Evolutionary conservation across 129 eudicot genomes (phyloP).

Genomic region (Flaveria bidentis): DNA sequence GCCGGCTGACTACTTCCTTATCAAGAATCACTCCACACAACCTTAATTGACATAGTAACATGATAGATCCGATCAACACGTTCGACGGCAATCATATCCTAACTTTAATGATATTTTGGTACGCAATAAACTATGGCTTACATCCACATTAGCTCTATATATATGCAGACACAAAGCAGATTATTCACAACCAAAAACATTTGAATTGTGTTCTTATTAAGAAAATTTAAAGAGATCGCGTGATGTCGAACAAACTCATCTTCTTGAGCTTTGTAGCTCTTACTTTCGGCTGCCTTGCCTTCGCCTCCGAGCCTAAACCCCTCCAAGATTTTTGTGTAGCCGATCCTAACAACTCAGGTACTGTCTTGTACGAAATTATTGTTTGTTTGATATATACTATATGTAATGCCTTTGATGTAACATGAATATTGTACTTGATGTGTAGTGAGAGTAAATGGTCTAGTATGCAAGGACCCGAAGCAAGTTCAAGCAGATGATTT

Average conservation of each 20-base stretch:
- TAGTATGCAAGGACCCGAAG: slow-evolving; percentile 43
- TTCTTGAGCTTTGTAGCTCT: slow-evolving; percentile 27
- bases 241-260: slow-evolving; percentile 30
- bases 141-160: slow-evolving; percentile 22
- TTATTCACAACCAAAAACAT: slow-evolving; percentile 28
- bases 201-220: slow-evolving; percentile 5
- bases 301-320: slow-evolving; percentile 41
- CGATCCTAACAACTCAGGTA: slow-evolving; percentile 37
- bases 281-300: slow-evolving; percentile 27
- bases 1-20: slow-evolving; percentile 32
- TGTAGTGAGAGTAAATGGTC: slow-evolving; percentile 45
- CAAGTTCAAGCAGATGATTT: slow-evolving; percentile 44
- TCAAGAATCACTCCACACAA: background rate
- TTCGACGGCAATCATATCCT: slow-evolving; percentile 22
- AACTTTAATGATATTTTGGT: background rate
- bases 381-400: background rate
- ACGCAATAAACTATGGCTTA: slow-evolving; percentile 5
- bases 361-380: background rate
- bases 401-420: background rate
- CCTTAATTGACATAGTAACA: background rate
- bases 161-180: slow-evolving; percentile 19
- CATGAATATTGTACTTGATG: background rate
- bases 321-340: slow-evolving; percentile 55
- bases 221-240: background rate
- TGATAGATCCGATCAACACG: background rate